Percentiles rank a stretch among this genome's conserved stretches.
These are phyloP conservation scores for Coprinopsis sp. DNA, from an alignment of 768 basidiomycete genomes.

Conservation along the genomic window DNA sequence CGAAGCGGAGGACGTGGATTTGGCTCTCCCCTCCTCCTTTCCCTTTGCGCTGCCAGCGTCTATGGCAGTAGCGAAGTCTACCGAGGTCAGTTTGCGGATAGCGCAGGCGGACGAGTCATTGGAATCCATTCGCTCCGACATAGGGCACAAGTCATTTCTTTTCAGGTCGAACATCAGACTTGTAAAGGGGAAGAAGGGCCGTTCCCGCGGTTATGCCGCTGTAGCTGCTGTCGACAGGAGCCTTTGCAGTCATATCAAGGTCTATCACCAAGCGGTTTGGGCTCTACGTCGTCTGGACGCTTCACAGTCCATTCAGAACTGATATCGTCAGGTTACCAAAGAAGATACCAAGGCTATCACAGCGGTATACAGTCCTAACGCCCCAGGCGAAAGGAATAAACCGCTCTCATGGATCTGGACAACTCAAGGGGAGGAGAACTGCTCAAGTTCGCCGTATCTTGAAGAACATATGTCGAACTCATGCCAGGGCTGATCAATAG, in stretches of 20 bases:
- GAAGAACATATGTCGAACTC: background rate
- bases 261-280: background rate
- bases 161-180: background rate
- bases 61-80: background rate
- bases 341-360: conserved; percentile 4
- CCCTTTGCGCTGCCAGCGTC: background rate
- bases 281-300: background rate
- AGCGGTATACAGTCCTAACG: background rate
- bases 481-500: background rate
- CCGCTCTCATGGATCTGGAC: conserved; percentile 3
- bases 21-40: background rate
- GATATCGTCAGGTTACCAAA: background rate
- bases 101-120: background rate
- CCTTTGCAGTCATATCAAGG: background rate
- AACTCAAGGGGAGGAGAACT: background rate
- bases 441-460: background rate
- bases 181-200: background rate
- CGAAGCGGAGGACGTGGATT: too few relatives aligned
- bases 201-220: background rate
- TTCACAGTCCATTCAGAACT: background rate
- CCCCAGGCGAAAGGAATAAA: background rate
- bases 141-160: background rate
- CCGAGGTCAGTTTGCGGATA: background rate
- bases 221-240: background rate
- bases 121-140: conserved; percentile 9